phyloP scores from a whole-genome alignment of 202 grass and related monocot species.

The Setaria italica region DNA sequence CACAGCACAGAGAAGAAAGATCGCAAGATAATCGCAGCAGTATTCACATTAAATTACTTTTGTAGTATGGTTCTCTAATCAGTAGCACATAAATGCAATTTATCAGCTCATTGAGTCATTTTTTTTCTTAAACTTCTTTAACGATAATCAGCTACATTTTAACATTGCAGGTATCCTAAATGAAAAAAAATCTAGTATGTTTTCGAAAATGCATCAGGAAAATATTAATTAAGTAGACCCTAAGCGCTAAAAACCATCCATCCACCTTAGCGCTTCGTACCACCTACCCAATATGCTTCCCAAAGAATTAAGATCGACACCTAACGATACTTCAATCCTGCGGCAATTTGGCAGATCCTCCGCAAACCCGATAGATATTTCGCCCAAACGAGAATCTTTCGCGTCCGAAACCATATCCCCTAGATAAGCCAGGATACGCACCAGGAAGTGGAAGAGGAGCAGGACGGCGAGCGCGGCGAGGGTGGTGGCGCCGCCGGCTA shows the following conservation, averaged over 20 bases:
- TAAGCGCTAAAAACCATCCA: not conserved
- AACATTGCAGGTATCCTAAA: not conserved
- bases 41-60: conserved; percentile 10
- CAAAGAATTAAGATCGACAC: not conserved
- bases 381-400: not conserved
- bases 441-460: conserved; percentile 84
- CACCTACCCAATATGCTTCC: not conserved
- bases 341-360: not conserved
- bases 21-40: not conserved
- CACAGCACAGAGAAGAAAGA: not conserved
- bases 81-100: not conserved
- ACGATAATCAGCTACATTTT: not conserved
- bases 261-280: not conserved
- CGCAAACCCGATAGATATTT: not conserved
- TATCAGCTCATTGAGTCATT: not conserved
- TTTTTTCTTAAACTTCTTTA: conserved; percentile 4
- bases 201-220: not conserved
- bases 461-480: conserved; percentile 66
- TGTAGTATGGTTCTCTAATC: not conserved
- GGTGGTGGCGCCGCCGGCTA: conserved; percentile 45
- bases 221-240: not conserved
- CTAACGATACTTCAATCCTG: not conserved
- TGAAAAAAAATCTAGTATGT: conserved; percentile 19
- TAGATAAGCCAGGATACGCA: conserved; percentile 83
- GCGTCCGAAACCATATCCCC: conserved; percentile 27